Percentiles rank a stretch among this genome's conserved stretches.
These are phyloP conservation scores for Didymella glomerata DNA, from an alignment of 2,329 filamentous ascomycete genomes.

Conservation along the genomic window DNA sequence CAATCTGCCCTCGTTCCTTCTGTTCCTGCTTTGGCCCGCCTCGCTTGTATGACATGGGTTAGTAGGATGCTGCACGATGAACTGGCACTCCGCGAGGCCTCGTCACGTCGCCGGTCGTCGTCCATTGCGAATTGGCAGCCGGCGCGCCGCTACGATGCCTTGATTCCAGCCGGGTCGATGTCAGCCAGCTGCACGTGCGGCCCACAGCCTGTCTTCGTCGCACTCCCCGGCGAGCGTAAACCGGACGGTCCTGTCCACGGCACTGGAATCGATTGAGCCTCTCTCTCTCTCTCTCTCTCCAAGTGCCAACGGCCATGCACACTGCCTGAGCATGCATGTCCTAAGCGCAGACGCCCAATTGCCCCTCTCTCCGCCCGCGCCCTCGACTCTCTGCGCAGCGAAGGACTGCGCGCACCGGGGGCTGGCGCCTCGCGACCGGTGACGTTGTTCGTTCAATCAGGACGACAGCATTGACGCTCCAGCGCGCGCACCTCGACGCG, in stretches of 20 bases:
- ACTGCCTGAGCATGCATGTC: slow-evolving; percentile 14
- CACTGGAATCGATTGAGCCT: slow-evolving; percentile 1
- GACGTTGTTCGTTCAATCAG: slow-evolving; percentile 14
- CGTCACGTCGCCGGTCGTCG: slow-evolving; percentile 19
- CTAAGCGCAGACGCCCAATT: slow-evolving; percentile 8
- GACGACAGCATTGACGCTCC: slow-evolving; percentile 26
- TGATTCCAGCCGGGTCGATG: slow-evolving; percentile 10
- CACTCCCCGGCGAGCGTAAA: slow-evolving; percentile 5
- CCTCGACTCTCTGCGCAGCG: not conserved
- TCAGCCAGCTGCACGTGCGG: slow-evolving; percentile 16
- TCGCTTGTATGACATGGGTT: slow-evolving; percentile 23
- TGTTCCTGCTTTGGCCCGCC: slow-evolving; percentile 24
- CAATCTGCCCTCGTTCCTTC: slow-evolving; percentile 1
- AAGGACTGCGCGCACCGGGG: not conserved
- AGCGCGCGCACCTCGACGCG: slow-evolving; percentile 26
- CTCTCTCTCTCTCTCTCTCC: not conserved
- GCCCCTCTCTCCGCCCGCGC: not conserved
- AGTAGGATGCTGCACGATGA: slow-evolving; percentile 22
- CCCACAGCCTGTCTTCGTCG: slow-evolving; percentile 10
- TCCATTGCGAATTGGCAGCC: slow-evolving; percentile 6
- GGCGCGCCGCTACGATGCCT: slow-evolving; percentile 15
- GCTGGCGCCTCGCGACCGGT: not conserved
- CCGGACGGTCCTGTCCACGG: slow-evolving; percentile 10
- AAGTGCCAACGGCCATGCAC: slow-evolving; percentile 8
- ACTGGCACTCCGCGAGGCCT: slow-evolving; percentile 17